phyloP scores from a whole-genome alignment of 2,329 filamentous ascomycete genomes.

The Aspergillus piperis region DNA sequence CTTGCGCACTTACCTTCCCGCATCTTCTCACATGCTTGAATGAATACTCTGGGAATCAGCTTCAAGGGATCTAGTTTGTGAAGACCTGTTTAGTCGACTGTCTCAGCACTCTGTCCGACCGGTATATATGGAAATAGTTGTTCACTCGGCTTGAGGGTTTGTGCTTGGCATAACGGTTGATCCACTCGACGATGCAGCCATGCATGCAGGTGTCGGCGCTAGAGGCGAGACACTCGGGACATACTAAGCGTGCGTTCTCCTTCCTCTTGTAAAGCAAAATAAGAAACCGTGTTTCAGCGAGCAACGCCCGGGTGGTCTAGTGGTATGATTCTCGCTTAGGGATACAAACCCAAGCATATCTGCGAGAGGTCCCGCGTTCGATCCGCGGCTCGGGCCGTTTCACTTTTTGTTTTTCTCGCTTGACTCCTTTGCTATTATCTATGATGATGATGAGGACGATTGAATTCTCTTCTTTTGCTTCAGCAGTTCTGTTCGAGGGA shows the following conservation, averaged over 20 bases:
- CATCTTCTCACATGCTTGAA: neutral
- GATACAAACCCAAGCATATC: constrained; percentile 33
- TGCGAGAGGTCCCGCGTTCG: constrained; percentile 32
- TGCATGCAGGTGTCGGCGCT: constrained; percentile 18
- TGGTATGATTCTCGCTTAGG: constrained; percentile 74
- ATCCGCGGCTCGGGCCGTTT: constrained; percentile 22
- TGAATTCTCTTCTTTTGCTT: neutral
- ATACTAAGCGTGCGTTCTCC: neutral
- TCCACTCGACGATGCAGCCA: constrained; percentile 19
- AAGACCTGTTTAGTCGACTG: no score
- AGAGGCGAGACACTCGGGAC: neutral
- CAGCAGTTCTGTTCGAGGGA: neutral
- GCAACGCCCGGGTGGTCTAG: constrained; percentile 56
- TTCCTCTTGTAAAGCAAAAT: neutral
- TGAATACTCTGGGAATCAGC: no score
- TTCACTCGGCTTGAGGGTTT: constrained; percentile 11
- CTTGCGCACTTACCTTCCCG: neutral
- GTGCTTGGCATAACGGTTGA: constrained; percentile 29
- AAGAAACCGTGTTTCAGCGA: neutral
- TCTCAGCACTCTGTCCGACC: neutral
- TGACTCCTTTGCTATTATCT: neutral
- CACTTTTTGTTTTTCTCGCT: neutral
- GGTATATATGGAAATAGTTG: neutral
- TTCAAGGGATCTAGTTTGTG: neutral
- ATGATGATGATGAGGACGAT: neutral